These are phyloP conservation scores for Kodamaea sagamina DNA, from an alignment of 805 yeast genomes.

Conservation along the genomic window DNA sequence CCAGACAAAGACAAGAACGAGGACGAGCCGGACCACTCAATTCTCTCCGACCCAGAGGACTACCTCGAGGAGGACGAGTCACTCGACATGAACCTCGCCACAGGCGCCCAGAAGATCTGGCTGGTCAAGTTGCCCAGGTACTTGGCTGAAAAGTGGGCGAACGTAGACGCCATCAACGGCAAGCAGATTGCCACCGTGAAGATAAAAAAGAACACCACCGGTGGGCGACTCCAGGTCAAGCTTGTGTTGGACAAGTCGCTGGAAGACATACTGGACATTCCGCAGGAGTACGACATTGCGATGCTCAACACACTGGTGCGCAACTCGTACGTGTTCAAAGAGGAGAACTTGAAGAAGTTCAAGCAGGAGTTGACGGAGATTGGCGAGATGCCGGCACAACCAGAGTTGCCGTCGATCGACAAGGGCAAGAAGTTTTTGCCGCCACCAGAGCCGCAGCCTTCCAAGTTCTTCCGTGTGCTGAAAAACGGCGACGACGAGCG, in stretches of 20 bases:
- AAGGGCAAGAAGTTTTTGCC: constrained; percentile 18
- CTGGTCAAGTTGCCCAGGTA: constrained; percentile 87
- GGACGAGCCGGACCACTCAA: constrained; percentile 30
- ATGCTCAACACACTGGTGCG: constrained; percentile 77
- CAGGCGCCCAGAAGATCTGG: constrained; percentile 80
- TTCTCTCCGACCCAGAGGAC: constrained; percentile 46
- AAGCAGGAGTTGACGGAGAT: constrained; percentile 52
- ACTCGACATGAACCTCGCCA: constrained; percentile 70
- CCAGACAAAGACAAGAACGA: constrained; percentile 10
- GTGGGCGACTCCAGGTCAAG: constrained; percentile 50
- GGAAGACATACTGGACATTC: constrained; percentile 49
- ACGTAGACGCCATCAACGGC: constrained; percentile 61
- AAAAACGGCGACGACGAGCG: constrained; percentile 30
- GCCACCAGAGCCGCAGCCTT: constrained; percentile 16
- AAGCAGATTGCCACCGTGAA: constrained; percentile 79
- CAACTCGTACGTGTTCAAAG: constrained; percentile 86
- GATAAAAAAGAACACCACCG: constrained; percentile 53
- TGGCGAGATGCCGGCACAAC: constrained; percentile 54
- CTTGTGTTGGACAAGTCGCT: constrained; percentile 51
- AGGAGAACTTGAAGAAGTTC: constrained; percentile 70
- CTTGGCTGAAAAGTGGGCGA: constrained; percentile 78
- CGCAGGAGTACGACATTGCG: constrained; percentile 80
- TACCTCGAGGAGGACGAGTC: constrained; percentile 61
- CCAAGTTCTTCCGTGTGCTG: constrained; percentile 32
- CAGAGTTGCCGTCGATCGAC: constrained; percentile 41